Base-by-base conservation (phyloP, 192 early-diverging fungal species). In the Glomus cerebriforme region DNA sequence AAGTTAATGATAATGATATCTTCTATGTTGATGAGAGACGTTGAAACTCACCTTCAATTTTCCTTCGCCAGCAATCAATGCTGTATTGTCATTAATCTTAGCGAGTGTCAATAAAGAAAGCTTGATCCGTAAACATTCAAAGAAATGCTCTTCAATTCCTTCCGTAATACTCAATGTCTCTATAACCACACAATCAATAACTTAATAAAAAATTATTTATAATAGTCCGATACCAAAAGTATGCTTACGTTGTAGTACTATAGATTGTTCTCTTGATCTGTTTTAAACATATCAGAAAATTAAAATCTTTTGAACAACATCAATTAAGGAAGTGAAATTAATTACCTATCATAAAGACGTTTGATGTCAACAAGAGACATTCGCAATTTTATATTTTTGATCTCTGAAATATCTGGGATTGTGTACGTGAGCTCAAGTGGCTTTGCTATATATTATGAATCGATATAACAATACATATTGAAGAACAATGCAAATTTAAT, bases 121-220 rank as follows among this genome's bases (percentile, higher is more conserved):
- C 10, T 71, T 71, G 9, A 71, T 71, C 10, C 69, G 69, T 71
- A 47, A 45, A 27, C n/a, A 26, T 26, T 71, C 31, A 37, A 71
- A 71, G 35, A 71, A 45, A 71, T 71, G 22, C 12, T 71, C 17
- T n/a, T 71, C 69, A 47, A 71, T 71, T 29, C 37, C 19, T 71
- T 71, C 37, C 69, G 31, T 37, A 19, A 71, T 37, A 24, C 17
- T 22, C 47, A 13, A n/a, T 45, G 37, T 27, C 13, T n/a, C 39
- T 37, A 26, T n/a, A n/a, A n/a, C n/a, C n/a, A n/a, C n/a, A n/a
- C 39, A 43, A 43, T 43, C 39, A 43, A 43, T 43, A 43, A 43
- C 9, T 3, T 17, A 26, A 47, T 1, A 37, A 47, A 37, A 45
- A 32, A 7, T n/a, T 26, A 19, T n/a, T 26, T 32, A 37, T 71